Conservation (phyloP, 495 filamentous ascomycete species). For the Penicillium flavigenum region DNA sequence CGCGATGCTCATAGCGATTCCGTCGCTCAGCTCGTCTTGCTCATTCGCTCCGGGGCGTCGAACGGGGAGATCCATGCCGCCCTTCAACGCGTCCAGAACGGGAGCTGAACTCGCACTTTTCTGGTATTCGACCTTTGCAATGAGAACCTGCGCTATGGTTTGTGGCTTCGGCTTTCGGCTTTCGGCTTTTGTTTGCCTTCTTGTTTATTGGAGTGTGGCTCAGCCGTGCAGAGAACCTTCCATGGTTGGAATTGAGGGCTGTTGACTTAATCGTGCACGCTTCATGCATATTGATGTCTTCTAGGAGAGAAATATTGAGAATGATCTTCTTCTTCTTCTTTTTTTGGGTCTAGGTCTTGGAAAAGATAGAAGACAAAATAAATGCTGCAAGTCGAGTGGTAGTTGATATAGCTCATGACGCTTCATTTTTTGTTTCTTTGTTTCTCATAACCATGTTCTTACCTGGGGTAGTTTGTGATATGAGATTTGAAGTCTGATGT, state of each 20-base stretch:
- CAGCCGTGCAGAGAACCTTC: neutral
- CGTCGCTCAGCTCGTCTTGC: slow-evolving; percentile 27
- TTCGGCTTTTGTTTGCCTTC: too few species aligned
- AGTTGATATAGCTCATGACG: neutral
- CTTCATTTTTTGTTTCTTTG: neutral
- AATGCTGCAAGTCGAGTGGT: neutral
- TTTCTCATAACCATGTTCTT: neutral
- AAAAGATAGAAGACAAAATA: neutral
- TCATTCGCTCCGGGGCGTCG: slow-evolving; percentile 39
- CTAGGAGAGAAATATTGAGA: neutral
- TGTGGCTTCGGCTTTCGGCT: neutral
- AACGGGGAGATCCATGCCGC: slow-evolving; percentile 29
- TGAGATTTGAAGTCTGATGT: neutral
- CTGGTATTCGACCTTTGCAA: neutral
- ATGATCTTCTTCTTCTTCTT: neutral
- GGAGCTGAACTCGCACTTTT: neutral
- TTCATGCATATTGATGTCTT: neutral
- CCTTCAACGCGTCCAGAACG: slow-evolving; percentile 19
- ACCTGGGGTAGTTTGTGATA: neutral
- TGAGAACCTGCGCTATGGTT: neutral
- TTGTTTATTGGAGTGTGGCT: too few species aligned
- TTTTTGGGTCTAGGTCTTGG: neutral
- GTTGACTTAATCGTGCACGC: neutral
- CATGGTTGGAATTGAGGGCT: neutral
- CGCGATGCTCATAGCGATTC: slow-evolving; percentile 26